Evolutionary conservation across 192 early-diverging fungal genomes (phyloP), one percentile per base, ranked within the genome.

Genomic region (Backusella luteola): DNA sequence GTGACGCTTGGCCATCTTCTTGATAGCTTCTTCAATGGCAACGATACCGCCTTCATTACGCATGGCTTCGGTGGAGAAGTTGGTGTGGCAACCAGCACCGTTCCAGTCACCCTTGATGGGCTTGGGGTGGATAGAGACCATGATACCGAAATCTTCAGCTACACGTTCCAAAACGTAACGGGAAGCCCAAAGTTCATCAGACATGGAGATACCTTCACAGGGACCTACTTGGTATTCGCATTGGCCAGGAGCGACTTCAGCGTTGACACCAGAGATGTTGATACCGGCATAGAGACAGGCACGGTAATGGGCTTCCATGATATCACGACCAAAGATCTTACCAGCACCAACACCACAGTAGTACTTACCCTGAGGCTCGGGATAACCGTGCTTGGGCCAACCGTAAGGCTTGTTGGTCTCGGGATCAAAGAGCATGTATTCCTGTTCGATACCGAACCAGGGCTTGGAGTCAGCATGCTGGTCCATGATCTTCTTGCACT

Each of bases 371-470:
- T 88, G 87, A 34, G 87, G 85, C 41, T 82, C 87, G 26, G 87
- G 87, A 79, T 71, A 88, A 68, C 87, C 87, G 4, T 81, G 79
- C 73, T 86, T 86, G 68, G 87, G 87, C 87, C 87, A 88, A 71
- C 87, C 87, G 46, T 85, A 81, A 38, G 83, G 84, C 49, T 84
- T 81, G 2, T 56, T 41, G 49, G 77, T 82, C 26, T 88, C 87
- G 9, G 56, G 39, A 73, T 88, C 87, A 52, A 88, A 77, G 29
- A 88, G 74, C 46, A 84, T 88, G 26, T 88, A 88, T 66, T 88
- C 86, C 77, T 88, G 87, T 69, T 88, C 87, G 73, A 88, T 86
- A 79, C 87, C 87, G 67, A 88, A 88, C 87, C 87, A 88, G 29
- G 87, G 80, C 56, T 83, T 72, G 32, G 66, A 5, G 32, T 80